phyloP scores from a whole-genome alignment of 176 grass and related monocot genomes.

The Oryza meridionalis region DNA sequence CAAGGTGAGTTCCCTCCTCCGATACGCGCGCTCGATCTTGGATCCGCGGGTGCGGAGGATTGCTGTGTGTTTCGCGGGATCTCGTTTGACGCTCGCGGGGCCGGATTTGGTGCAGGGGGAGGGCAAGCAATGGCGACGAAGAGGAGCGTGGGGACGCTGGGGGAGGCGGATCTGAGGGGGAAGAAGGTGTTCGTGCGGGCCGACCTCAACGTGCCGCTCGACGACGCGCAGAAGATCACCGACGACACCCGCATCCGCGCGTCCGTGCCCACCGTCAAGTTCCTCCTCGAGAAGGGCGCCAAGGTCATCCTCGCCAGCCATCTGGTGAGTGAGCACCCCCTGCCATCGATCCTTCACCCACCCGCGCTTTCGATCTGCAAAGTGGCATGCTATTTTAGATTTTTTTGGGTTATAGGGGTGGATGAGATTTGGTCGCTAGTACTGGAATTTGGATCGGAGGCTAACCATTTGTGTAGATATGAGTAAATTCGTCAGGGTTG shows the following conservation, averaged over 20 bases:
- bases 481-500: neutral
- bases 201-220: slow-evolving; percentile 97
- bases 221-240: slow-evolving; percentile 90
- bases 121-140: slow-evolving; percentile 69
- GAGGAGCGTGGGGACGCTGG: slow-evolving; percentile 82
- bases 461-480: neutral
- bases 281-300: slow-evolving; percentile 74
- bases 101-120: slow-evolving; percentile 35
- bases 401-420: too few species aligned
- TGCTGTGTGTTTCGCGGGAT: neutral
- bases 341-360: neutral
- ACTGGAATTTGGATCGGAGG: neutral
- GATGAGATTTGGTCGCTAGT: neutral
- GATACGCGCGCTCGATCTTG: neutral
- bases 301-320: slow-evolving; percentile 89
- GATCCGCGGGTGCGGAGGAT: slow-evolving; percentile 14
- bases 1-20: slow-evolving; percentile 19
- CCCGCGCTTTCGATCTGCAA: neutral
- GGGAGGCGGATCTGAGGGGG: slow-evolving; percentile 78
- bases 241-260: slow-evolving; percentile 93
- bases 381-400: too few species aligned
- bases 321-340: slow-evolving; percentile 48
- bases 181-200: slow-evolving; percentile 89
- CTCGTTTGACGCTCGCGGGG: neutral
- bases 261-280: slow-evolving; percentile 88